Percentiles rank a stretch among this genome's conserved stretches.
Evolutionary conservation across 2,329 filamentous ascomycete species (phyloP).

Genomic region (Alternaria incomplexa): DNA sequence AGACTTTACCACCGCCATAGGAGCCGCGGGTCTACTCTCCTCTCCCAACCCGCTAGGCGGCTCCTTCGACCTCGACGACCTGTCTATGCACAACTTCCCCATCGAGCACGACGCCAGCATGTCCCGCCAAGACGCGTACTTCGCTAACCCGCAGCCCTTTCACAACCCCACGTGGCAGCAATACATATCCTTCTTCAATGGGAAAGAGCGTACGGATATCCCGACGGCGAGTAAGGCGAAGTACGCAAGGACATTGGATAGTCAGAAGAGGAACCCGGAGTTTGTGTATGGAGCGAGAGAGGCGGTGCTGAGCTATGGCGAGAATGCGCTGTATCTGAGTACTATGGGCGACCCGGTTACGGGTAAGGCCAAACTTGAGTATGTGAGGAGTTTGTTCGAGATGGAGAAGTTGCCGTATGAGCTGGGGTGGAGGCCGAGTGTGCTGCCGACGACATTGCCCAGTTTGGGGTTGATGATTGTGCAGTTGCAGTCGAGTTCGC

Average conservation of each 20-base stretch:
- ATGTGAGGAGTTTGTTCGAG: constrained; percentile 21
- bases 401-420: constrained; percentile 21
- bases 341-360: constrained; percentile 11
- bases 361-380: constrained; percentile 15
- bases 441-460: constrained; percentile 16
- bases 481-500: background rate
- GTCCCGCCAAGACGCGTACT: constrained; percentile 18
- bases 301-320: constrained; percentile 19
- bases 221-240: constrained; percentile 16
- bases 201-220: constrained; percentile 15
- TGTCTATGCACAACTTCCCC: constrained; percentile 25
- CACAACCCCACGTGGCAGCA: constrained; percentile 15
- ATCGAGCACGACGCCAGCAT: constrained; percentile 30
- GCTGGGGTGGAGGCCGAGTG: constrained; percentile 22
- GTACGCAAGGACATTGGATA: constrained; percentile 15
- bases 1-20: constrained; percentile 21
- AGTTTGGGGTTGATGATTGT: constrained; percentile 19
- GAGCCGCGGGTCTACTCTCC: constrained; percentile 17
- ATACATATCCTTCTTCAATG: constrained; percentile 18
- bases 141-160: constrained; percentile 8
- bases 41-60: constrained; percentile 19
- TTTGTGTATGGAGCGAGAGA: constrained; percentile 19
- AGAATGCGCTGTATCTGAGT: constrained; percentile 21
- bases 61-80: constrained; percentile 23
- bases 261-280: constrained; percentile 12